phyloP scores from a whole-genome alignment of 1,284 basidiomycete genomes.

The Mycena sp. region DNA sequence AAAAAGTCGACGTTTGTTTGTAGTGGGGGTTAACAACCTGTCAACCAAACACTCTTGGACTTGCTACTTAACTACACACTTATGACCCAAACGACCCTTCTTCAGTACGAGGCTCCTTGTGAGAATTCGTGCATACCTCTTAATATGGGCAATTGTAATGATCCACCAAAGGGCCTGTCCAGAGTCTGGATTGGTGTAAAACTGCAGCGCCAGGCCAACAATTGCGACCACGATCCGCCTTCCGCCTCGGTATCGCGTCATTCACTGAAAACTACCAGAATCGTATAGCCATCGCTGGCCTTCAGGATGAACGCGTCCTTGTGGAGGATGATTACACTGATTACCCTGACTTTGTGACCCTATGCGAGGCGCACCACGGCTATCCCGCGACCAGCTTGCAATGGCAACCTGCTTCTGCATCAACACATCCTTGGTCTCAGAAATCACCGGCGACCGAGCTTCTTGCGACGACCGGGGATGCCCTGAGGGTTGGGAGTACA shows the following conservation, averaged over 20 bases:
- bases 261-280: constrained; percentile 85
- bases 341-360: constrained; percentile 83
- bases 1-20: no score
- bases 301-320: constrained; percentile 84
- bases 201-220: constrained; percentile 77
- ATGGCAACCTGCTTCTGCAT: constrained; percentile 81
- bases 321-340: constrained; percentile 85
- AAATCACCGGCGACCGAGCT: constrained; percentile 75
- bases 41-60: no score
- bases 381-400: constrained; percentile 87
- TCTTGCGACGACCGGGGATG: constrained; percentile 91
- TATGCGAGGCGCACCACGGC: constrained; percentile 83
- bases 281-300: constrained; percentile 82
- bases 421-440: constrained; percentile 69
- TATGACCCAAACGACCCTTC: constrained; percentile 55
- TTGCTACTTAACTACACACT: no score
- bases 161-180: constrained; percentile 73
- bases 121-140: constrained; percentile 40
- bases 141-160: constrained; percentile 20
- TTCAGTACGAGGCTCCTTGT: constrained; percentile 83
- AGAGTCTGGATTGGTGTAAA: constrained; percentile 88
- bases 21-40: no score
- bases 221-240: constrained; percentile 77
- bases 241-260: constrained; percentile 82
- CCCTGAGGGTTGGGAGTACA: constrained; percentile 91